Percentiles rank a stretch among this genome's conserved stretches.
Evolutionary conservation across 805 yeast genomes (phyloP).

Genomic region (Pichia deserticola): DNA sequence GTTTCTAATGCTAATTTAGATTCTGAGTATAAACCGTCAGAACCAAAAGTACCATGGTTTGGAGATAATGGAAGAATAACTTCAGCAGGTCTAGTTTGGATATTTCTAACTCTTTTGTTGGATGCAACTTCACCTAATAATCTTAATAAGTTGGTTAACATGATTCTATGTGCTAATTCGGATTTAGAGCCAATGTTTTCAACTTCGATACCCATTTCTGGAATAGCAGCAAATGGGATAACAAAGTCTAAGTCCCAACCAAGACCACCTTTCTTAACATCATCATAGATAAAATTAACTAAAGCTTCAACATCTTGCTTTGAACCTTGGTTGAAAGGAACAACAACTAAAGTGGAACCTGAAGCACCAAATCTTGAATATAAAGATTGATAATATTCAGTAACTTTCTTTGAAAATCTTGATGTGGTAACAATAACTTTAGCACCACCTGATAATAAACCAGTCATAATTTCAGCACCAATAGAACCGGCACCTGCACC

Average conservation of each 20-base stretch:
- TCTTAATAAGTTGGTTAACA: constrained; percentile 93
- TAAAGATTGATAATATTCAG: constrained; percentile 91
- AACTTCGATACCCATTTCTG: constrained; percentile 95
- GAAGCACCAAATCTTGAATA: constrained; percentile 90
- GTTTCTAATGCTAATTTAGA: constrained; percentile 94
- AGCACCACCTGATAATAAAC: constrained; percentile 96
- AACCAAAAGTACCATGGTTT: constrained; percentile 98
- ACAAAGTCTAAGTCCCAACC: constrained; percentile 97
- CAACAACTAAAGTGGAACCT: constrained; percentile 89
- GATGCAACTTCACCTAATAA: constrained; percentile 84
- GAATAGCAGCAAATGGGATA: constrained; percentile 98
- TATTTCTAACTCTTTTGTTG: constrained; percentile 66
- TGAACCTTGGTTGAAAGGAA: constrained; percentile 98
- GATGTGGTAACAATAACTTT: constrained; percentile 95
- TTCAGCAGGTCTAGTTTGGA: constrained; percentile 97
- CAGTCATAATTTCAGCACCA: constrained; percentile 95
- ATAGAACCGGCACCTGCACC: constrained; percentile 99
- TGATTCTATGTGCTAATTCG: constrained; percentile 96
- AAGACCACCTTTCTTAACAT: constrained; percentile 77
- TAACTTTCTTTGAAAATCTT: constrained; percentile 85
- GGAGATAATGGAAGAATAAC: constrained; percentile 95
- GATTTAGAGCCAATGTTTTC: constrained; percentile 90
- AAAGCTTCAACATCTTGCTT: constrained; percentile 86
- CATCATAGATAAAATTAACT: constrained; percentile 77
- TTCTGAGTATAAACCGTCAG: constrained; percentile 97